A percentile compares a stretch with the other conserved stretches of the same genome.
These are phyloP conservation scores for Lactifluus piperatus DNA, from an alignment of 768 basidiomycete genomes.

Conservation along the genomic window DNA sequence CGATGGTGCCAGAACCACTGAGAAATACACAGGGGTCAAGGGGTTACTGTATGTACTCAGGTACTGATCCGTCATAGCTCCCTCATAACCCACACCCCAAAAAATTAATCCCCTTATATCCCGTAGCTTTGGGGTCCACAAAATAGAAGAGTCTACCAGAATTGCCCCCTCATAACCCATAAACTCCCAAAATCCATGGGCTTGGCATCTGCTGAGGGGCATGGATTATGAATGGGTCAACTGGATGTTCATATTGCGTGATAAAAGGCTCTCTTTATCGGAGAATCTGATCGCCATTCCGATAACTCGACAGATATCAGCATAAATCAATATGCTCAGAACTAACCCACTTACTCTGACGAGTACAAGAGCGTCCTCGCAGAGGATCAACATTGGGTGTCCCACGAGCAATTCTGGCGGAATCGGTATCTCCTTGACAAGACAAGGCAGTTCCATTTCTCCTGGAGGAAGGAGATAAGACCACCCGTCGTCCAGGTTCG, in stretches of 20 bases:
- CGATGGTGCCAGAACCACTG: too few species aligned
- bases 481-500: background rate
- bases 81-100: too few species aligned
- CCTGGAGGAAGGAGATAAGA: background rate
- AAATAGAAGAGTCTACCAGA: too few species aligned
- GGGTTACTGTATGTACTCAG: too few species aligned
- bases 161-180: too few species aligned
- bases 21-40: too few species aligned
- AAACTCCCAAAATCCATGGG: too few species aligned
- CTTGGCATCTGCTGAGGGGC: background rate
- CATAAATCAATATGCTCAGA: background rate
- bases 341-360: background rate
- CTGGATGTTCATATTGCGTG: background rate
- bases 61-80: too few species aligned
- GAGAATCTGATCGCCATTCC: background rate
- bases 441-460: background rate
- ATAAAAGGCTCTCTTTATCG: background rate
- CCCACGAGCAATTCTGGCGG: background rate
- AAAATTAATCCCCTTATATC: too few species aligned
- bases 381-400: background rate
- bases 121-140: too few species aligned
- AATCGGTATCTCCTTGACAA: conserved; percentile 2
- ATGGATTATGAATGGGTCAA: too few species aligned
- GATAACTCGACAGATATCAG: background rate
- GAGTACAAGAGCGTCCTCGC: background rate